Base-by-base conservation (phyloP, 306 rosid genomes). In the Vigna angularis region DNA sequence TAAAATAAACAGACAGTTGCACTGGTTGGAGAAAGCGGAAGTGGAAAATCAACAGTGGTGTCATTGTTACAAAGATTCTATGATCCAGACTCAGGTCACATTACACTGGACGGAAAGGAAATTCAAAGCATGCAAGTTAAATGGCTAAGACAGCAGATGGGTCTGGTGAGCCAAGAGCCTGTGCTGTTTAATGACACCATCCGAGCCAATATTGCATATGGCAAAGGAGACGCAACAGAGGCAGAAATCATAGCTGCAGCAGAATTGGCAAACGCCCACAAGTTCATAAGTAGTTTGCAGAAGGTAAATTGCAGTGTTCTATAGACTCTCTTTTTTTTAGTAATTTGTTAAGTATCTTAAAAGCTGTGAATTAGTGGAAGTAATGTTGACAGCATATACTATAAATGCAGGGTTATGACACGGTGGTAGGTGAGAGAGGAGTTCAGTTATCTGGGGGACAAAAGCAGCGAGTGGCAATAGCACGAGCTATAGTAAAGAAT, bases 61-160 rank as follows among this genome's bases (percentile, higher is more conserved):
- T 86, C 93, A 5, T 53, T 92, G 47, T 40, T 92, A 83, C 93
- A 92, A 48, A 87, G 97, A 51, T 89, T 92, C 74, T 92, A 92
- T 36, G 90, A 92, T 11, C 96, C 93, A 3, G 85, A 88, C 69
- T 87, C 93, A 1, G 97, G 97, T 30, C 66, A 72, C 32, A 87
- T 92, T 42, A 88, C 86, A 55, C 84, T 92, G 20, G 97, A 92
- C 77, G 92, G 91, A 45, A 79, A 20, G 7, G 83, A 90, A 66
- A 75, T 90, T 20, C 86, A 82, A 26, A 87, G 56, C 45, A 73
- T 92, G 6, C 90, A 90, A 61, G 66, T 92, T 52, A 90, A 82
- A 65, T 92, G 97, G 97, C 77, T 92, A n/a, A 90, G 97, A 78
- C 89, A 88, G 59, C 92, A 92, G 51, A 87, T 92, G 91, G 94